Conservation (phyloP, 305 asterid genomes). For the Coffea humblotiana region DNA sequence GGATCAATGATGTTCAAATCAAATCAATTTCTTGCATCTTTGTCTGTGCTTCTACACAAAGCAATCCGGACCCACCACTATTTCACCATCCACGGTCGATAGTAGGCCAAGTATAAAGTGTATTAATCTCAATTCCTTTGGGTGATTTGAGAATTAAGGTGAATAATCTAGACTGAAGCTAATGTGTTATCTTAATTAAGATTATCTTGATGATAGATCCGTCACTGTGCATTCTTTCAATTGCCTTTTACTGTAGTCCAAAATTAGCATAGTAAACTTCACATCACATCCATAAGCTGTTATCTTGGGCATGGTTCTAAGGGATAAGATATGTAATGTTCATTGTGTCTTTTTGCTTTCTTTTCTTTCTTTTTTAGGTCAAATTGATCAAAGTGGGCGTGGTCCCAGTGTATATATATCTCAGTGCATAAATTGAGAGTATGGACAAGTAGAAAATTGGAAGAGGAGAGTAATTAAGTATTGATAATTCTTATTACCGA, state of each 20-base stretch:
- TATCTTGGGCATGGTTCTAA: too few relatives aligned
- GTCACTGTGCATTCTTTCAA: background rate
- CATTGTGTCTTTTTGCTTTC: too few relatives aligned
- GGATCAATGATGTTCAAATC: background rate
- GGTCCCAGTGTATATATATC: background rate
- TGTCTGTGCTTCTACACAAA: constrained; percentile 4
- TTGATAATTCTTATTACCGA: background rate
- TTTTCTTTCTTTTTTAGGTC: too few relatives aligned
- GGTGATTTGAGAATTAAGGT: constrained; percentile 4
- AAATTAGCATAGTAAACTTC: too few relatives aligned
- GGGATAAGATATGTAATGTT: background rate
- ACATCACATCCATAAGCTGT: too few relatives aligned
- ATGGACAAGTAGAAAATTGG: background rate
- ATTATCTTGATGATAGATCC: background rate
- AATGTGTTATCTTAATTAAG: background rate
- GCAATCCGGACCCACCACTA: constrained; percentile 6
- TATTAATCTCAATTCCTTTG: too few relatives aligned
- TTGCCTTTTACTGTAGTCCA: background rate
- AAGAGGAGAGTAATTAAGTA: too few relatives aligned
- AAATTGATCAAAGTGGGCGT: background rate
- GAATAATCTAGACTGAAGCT: background rate
- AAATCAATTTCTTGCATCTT: background rate
- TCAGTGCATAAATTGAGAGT: background rate
- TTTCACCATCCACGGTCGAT: background rate
- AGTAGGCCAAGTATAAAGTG: too few relatives aligned